These are phyloP conservation scores for Amphicarpaea edgeworthii DNA, from an alignment of 306 rosid genomes.

Conservation along the genomic window DNA sequence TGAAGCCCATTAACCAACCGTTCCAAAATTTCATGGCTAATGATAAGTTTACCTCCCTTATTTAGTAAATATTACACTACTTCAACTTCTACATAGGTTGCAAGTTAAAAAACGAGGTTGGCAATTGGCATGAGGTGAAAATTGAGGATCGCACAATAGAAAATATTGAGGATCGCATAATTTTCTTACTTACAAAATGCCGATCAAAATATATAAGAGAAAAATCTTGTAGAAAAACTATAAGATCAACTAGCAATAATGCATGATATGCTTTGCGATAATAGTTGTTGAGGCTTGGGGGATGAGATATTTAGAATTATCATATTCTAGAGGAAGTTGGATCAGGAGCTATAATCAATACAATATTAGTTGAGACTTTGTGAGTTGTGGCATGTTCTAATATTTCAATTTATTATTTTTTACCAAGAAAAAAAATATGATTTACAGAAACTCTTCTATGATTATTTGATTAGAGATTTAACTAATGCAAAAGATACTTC, in stretches of 20 bases:
- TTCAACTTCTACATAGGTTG: not conserved
- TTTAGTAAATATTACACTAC: no score
- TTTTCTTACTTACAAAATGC: not conserved
- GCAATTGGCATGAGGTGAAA: not conserved
- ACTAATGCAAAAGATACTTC: no score
- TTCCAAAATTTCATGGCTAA: no score
- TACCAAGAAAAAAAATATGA: not conserved
- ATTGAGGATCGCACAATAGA: not conserved
- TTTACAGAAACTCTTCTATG: not conserved
- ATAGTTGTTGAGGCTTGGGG: not conserved
- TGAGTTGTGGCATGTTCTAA: not conserved
- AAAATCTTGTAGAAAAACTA: no score
- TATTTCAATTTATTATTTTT: not conserved
- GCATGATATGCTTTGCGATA: conserved; percentile 6
- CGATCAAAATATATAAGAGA: no score
- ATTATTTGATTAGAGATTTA: not conserved
- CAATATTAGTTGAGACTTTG: not conserved
- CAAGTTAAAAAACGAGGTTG: not conserved
- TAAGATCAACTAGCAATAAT: not conserved
- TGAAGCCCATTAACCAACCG: not conserved
- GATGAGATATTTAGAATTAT: no score
- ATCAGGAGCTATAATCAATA: not conserved
- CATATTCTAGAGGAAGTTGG: not conserved
- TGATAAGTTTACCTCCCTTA: no score
- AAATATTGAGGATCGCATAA: not conserved